Conservation (phyloP, 1,139 yeast genomes). For the Pichia inconspicua region DNA sequence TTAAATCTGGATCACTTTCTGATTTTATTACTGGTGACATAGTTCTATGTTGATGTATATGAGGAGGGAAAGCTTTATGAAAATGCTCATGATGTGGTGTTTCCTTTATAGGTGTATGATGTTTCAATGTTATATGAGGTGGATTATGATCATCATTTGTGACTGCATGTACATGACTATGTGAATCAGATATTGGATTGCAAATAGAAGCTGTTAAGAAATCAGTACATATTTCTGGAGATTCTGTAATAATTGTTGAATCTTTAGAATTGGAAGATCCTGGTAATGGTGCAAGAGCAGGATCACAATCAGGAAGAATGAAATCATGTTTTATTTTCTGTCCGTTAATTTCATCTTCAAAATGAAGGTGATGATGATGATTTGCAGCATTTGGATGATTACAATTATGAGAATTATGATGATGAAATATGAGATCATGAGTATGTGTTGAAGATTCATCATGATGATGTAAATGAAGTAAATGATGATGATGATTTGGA, state of each 20-base stretch:
- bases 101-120: not conserved
- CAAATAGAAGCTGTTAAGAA: conserved; percentile 11
- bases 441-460: conserved; percentile 11
- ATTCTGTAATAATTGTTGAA: not conserved
- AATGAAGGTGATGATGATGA: conserved; percentile 25
- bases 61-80: not conserved
- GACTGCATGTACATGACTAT: not conserved
- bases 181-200: not conserved
- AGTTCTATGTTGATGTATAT: not conserved
- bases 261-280: not conserved
- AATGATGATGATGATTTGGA: conserved; percentile 6
- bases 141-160: not conserved
- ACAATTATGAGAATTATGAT: conserved; percentile 11
- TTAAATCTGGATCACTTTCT: not conserved
- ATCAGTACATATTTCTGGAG: conserved; percentile 5
- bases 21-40: not conserved
- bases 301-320: conserved; percentile 18
- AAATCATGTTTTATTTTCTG: conserved; percentile 21
- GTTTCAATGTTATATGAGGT: conserved; percentile 1
- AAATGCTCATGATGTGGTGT: conserved; percentile 1
- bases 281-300: not conserved
- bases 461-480: conserved; percentile 12
- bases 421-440: conserved; percentile 17
- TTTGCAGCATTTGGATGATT: conserved; percentile 3
- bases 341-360: conserved; percentile 22